These are phyloP conservation scores for Microthlaspi erraticum DNA, from an alignment of 345 rosid species.

Conservation along the genomic window DNA sequence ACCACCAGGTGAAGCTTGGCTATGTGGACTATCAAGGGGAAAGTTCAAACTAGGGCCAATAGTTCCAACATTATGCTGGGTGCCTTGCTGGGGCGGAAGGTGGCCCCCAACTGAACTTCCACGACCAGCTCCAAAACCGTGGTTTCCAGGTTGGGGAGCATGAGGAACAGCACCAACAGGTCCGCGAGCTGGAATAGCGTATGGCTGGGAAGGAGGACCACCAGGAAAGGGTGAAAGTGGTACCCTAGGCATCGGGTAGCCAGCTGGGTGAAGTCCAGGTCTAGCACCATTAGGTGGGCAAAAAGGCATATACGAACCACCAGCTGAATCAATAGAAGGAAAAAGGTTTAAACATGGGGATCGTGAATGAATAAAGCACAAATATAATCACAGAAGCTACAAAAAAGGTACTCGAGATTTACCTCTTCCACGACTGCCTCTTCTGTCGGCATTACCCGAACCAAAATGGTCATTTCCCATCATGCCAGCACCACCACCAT, in stretches of 20 bases:
- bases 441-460: conserved; percentile 77
- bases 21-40: conserved; percentile 81
- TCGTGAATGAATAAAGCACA: conserved; percentile 14
- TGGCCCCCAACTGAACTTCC: conserved; percentile 92
- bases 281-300: conserved; percentile 90
- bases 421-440: conserved; percentile 88
- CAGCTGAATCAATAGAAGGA: conserved; percentile 25
- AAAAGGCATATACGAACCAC: conserved; percentile 81
- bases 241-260: conserved; percentile 81
- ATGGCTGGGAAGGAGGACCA: conserved; percentile 88
- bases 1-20: conserved; percentile 92
- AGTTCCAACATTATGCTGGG: conserved; percentile 77
- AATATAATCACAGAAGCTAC: neutral
- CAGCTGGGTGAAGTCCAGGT: conserved; percentile 89
- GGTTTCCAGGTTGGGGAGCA: conserved; percentile 82
- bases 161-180: conserved; percentile 92
- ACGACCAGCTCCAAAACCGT: conserved; percentile 91
- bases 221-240: conserved; percentile 86
- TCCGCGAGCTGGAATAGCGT: conserved; percentile 95
- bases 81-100: conserved; percentile 79
- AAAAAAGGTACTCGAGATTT: conserved; percentile 33
- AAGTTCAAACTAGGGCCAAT: conserved; percentile 83
- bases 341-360: neutral
- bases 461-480: conserved; percentile 75
- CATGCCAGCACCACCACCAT: conserved; percentile 86